phyloP scores from a whole-genome alignment of 768 basidiomycete genomes.

The Boletus barrowsii region DNA sequence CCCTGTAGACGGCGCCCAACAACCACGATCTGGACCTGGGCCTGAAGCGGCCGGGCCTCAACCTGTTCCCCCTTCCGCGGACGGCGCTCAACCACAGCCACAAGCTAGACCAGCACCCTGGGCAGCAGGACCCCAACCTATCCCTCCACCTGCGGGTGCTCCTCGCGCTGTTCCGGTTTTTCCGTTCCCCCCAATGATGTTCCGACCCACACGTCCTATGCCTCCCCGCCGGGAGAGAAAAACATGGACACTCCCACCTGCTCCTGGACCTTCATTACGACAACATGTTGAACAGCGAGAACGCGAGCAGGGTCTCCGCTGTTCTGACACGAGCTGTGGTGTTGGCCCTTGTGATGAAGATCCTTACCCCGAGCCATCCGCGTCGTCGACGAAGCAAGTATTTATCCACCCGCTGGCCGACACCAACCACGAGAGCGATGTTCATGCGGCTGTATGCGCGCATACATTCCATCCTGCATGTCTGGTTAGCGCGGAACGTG shows the following conservation, averaged over 20 bases:
- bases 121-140: slow-evolving; percentile 5
- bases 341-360: slow-evolving; percentile 75
- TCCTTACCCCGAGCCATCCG: slow-evolving; percentile 39
- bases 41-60: slow-evolving; percentile 7
- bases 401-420: slow-evolving; percentile 21
- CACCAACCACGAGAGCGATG: slow-evolving; percentile 14
- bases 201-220: slow-evolving; percentile 23
- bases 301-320: slow-evolving; percentile 68
- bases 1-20: background rate
- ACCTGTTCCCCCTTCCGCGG: background rate
- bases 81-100: slow-evolving; percentile 4
- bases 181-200: slow-evolving; percentile 20
- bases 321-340: slow-evolving; percentile 70
- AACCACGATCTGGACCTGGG: slow-evolving; percentile 1
- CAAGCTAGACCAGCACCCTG: slow-evolving; percentile 8
- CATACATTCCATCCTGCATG: slow-evolving; percentile 75
- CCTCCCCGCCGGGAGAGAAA: slow-evolving; percentile 37
- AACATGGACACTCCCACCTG: slow-evolving; percentile 56
- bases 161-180: slow-evolving; percentile 16
- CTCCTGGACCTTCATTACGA: slow-evolving; percentile 69
- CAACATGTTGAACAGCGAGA: slow-evolving; percentile 72
- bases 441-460: slow-evolving; percentile 40
- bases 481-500: slow-evolving; percentile 65
- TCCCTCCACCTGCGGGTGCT: background rate
- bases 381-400: slow-evolving; percentile 18